A percentile compares a stretch with the other conserved stretches of the same genome.
These are phyloP conservation scores for Candida stauntonica DNA, from an alignment of 805 yeast species.

Conservation along the genomic window DNA sequence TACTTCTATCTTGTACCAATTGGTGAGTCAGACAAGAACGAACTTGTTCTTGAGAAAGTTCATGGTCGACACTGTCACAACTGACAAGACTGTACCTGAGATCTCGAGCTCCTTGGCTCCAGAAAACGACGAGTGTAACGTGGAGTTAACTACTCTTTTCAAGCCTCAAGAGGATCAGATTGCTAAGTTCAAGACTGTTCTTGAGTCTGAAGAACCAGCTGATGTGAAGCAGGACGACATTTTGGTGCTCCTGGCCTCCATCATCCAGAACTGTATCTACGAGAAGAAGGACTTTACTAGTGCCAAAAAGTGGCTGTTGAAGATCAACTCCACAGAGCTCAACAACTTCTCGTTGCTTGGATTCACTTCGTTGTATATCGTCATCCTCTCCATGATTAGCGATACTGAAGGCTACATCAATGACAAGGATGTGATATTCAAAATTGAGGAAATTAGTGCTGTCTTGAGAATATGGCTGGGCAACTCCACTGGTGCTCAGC, in stretches of 20 bases:
- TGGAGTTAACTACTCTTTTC: slow-evolving; percentile 27
- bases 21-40: slow-evolving; percentile 23
- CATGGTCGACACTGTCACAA: slow-evolving; percentile 20
- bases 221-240: slow-evolving; percentile 22
- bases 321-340: slow-evolving; percentile 9
- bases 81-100: slow-evolving; percentile 20
- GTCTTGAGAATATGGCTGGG: slow-evolving; percentile 34
- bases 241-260: slow-evolving; percentile 25
- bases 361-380: slow-evolving; percentile 28
- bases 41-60: slow-evolving; percentile 23
- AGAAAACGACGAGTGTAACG: slow-evolving; percentile 18
- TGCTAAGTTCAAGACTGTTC: slow-evolving; percentile 17
- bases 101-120: slow-evolving; percentile 11
- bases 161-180: slow-evolving; percentile 27
- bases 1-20: slow-evolving; percentile 16
- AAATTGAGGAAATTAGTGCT: slow-evolving; percentile 30
- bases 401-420: slow-evolving; percentile 11
- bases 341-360: slow-evolving; percentile 25
- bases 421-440: slow-evolving; percentile 19
- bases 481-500: slow-evolving; percentile 25
- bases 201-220: slow-evolving; percentile 19
- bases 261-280: slow-evolving; percentile 26
- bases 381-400: slow-evolving; percentile 23
- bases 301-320: slow-evolving; percentile 25
- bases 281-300: slow-evolving; percentile 21